Base-by-base conservation (phyloP, 202 grass and related monocot species). In the Zoysia matrella region DNA sequence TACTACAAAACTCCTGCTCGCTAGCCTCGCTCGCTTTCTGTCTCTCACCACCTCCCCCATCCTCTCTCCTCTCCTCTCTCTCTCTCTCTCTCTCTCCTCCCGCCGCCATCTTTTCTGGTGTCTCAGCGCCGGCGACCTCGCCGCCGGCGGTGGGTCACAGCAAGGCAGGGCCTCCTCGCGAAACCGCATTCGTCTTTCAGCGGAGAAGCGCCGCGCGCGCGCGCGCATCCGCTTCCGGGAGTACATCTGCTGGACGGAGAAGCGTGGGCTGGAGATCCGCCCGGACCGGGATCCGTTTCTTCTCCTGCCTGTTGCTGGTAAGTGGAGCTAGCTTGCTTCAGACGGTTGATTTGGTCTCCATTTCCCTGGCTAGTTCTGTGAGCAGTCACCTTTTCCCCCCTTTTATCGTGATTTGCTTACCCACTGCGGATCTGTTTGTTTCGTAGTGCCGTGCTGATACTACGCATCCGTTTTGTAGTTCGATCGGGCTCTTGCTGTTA, bases 91-190 rank as follows among this genome's bases (percentile, higher is more conserved):
- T 6, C 6, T 14, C 4, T 54, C 2, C 74, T 11, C 45, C 40
- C 30, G 60, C 74, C 60, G 74, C 74, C 74, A 64, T 11, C 74
- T 51, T 77, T 49, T 77, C 18, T 40, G 18, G 74, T 12, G 71
- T 40, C 39, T 7, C 40, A 74, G 43, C 52, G 52, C 16, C 52
- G 52, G 71, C 52, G 71, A 74, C 40, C 71, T 74, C 56, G 47
- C 74, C 58, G 74, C 58, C 60, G 74, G 58, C 45, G 60, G 48
- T 12, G 46, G 6, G 11, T n/a, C 5, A 45, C 46, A 41, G 46
- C 58, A 41, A n/a, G 22, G 46, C 60, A 39, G 58, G 73, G 60
- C 12, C 22, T 50, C 11, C 45, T 41, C 11, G 3, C 0, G 4
- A 45, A 18, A 3, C 60, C 46, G 47, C 60, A 77, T 77, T 77